phyloP scores from a whole-genome alignment of 768 basidiomycete species.

The Trametes cinnabarina region DNA sequence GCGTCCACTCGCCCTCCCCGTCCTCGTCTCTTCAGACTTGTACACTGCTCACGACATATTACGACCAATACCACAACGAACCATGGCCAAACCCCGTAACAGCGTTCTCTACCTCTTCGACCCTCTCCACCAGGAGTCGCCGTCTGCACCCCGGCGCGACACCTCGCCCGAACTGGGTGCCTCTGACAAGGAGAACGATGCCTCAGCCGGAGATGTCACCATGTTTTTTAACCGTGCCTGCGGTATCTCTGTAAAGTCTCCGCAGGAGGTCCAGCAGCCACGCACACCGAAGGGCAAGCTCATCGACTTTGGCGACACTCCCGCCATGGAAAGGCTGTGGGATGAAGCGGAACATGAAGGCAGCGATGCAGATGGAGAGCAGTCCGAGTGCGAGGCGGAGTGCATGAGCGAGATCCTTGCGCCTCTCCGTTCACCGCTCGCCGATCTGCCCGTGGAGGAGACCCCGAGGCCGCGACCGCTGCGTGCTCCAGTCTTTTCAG shows the following conservation, averaged over 20 bases:
- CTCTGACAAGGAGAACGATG: conserved; percentile 37
- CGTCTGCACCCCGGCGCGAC: conserved; percentile 26
- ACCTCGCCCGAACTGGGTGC: conserved; percentile 29
- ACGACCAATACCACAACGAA: conserved; percentile 3
- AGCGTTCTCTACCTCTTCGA: conserved; percentile 35
- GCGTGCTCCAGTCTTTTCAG: background rate
- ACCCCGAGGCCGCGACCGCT: conserved; percentile 10
- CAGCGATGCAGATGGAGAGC: background rate
- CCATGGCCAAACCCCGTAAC: conserved; percentile 28
- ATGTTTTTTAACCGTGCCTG: conserved; percentile 33
- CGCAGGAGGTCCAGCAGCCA: background rate
- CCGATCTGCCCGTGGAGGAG: conserved; percentile 22
- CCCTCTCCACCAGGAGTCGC: conserved; percentile 26
- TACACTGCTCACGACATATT: conserved; percentile 8
- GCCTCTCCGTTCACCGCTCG: conserved; percentile 19
- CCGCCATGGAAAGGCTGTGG: conserved; percentile 5
- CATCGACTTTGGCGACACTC: conserved; percentile 31
- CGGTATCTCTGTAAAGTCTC: conserved; percentile 12
- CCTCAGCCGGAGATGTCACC: conserved; percentile 26
- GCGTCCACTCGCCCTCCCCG: background rate
- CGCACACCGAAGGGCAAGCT: conserved; percentile 30
- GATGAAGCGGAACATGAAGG: background rate
- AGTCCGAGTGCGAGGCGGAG: conserved; percentile 15
- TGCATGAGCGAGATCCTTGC: background rate
- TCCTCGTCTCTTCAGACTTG: background rate